A percentile compares a stretch with the other conserved stretches of the same genome.
These are phyloP conservation scores for Anethum foeniculum DNA, from an alignment of 140 eudicot genomes.

Conservation along the genomic window DNA sequence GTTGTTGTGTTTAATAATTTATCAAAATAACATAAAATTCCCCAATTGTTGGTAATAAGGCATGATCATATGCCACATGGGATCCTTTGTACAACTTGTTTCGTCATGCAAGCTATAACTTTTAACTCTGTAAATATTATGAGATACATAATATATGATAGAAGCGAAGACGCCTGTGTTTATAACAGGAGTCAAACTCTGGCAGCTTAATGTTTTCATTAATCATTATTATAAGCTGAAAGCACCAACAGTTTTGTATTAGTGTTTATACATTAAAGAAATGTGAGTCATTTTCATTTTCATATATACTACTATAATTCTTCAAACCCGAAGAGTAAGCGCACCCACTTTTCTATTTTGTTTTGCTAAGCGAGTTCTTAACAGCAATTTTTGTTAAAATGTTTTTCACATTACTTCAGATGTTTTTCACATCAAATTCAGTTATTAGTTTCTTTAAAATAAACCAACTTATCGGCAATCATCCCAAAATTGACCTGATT, in stretches of 20 bases:
- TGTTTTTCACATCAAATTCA: too few relatives aligned
- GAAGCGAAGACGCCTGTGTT: neutral
- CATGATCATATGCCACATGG: neutral
- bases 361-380: neutral
- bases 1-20: neutral
- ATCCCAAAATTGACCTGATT: too few relatives aligned
- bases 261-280: neutral
- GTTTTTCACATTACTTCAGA: too few relatives aligned
- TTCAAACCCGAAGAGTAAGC: neutral
- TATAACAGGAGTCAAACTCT: neutral
- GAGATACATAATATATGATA: too few relatives aligned
- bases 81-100: too few relatives aligned
- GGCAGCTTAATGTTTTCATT: neutral
- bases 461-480: too few relatives aligned
- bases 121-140: too few relatives aligned
- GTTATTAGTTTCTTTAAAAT: too few relatives aligned
- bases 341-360: neutral
- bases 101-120: too few relatives aligned
- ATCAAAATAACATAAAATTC: too few relatives aligned
- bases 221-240: neutral
- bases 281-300: too few relatives aligned
- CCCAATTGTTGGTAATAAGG: neutral
- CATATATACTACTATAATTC: neutral
- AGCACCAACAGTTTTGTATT: neutral
- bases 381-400: neutral